A percentile compares a stretch with the other conserved stretches of the same genome.
These are phyloP conservation scores for Colletotrichum sp. DNA, from an alignment of 2,329 filamentous ascomycete genomes.

Conservation along the genomic window DNA sequence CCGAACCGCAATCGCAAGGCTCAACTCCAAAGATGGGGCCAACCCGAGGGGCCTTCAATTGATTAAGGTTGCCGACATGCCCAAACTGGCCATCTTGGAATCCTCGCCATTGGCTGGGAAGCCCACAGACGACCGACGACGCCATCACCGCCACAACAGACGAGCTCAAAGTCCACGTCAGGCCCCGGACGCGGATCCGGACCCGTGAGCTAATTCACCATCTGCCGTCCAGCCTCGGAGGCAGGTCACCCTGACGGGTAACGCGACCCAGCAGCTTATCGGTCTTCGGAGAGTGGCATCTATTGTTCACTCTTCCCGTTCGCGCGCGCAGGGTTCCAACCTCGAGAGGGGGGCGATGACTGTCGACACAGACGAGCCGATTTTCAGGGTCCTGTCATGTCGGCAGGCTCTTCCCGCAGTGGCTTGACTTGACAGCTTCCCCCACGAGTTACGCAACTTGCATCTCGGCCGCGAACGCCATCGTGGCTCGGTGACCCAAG, in stretches of 20 bases:
- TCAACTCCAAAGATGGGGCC: neutral
- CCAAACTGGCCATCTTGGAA: neutral
- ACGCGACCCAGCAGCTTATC: constrained; percentile 1
- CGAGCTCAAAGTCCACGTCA: constrained; percentile 2
- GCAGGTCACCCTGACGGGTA: neutral
- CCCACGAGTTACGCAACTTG: neutral
- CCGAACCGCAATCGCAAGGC: neutral
- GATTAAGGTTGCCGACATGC: neutral
- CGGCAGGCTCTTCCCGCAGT: neutral
- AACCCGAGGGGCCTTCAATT: neutral
- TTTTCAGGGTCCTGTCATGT: neutral
- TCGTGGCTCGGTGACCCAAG: constrained; percentile 6
- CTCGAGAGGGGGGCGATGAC: neutral
- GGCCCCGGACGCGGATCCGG: neutral
- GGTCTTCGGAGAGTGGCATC: neutral
- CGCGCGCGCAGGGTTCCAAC: neutral
- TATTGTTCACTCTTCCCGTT: neutral
- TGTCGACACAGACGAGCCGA: neutral
- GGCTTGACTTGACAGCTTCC: neutral
- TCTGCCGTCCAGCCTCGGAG: neutral
- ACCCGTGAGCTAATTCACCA: neutral
- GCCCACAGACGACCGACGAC: neutral
- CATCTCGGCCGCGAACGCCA: neutral
- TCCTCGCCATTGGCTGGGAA: neutral
- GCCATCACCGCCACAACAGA: constrained; percentile 6